Evolutionary conservation across 2,329 filamentous ascomycete species (phyloP).

Genomic region (Coniochaeta sp.): DNA sequence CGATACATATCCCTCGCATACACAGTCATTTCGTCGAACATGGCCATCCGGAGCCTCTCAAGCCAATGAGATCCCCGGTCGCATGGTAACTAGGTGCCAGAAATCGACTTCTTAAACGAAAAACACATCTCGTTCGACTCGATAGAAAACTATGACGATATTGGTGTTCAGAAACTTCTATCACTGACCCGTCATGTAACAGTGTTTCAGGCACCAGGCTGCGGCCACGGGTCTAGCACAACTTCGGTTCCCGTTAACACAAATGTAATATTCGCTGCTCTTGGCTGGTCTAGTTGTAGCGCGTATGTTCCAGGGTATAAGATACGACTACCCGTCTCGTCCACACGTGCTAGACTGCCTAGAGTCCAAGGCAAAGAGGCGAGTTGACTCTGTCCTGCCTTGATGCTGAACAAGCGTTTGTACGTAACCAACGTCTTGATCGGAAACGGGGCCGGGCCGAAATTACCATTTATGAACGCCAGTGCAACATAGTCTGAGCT

Average conservation of each 20-base stretch:
- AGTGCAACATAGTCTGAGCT: constrained; percentile 46
- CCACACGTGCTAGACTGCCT: constrained; percentile 39
- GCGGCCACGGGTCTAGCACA: constrained; percentile 28
- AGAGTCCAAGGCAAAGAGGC: constrained; percentile 34
- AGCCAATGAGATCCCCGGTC: no score
- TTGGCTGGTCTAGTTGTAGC: constrained; percentile 35
- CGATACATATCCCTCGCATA: no score
- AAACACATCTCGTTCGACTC: no score
- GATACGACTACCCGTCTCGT: constrained; percentile 40
- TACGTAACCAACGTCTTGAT: constrained; percentile 46
- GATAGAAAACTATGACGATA: no score
- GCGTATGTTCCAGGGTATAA: constrained; percentile 46
- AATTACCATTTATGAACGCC: constrained; percentile 36
- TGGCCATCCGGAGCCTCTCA: no score
- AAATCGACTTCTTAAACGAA: no score
- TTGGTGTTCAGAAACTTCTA: no score
- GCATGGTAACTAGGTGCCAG: no score
- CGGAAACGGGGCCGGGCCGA: constrained; percentile 41
- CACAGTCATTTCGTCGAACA: no score
- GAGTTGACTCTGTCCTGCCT: constrained; percentile 19
- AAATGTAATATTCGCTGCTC: constrained; percentile 31
- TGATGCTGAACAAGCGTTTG: constrained; percentile 30
- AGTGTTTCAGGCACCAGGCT: no score
- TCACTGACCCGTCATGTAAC: no score
- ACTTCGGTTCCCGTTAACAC: constrained; percentile 34